Percentiles rank a stretch among this genome's conserved stretches.
These are phyloP conservation scores for Effrenium voratum DNA, from an alignment of 73 alveolate genomes.

Conservation along the genomic window DNA sequence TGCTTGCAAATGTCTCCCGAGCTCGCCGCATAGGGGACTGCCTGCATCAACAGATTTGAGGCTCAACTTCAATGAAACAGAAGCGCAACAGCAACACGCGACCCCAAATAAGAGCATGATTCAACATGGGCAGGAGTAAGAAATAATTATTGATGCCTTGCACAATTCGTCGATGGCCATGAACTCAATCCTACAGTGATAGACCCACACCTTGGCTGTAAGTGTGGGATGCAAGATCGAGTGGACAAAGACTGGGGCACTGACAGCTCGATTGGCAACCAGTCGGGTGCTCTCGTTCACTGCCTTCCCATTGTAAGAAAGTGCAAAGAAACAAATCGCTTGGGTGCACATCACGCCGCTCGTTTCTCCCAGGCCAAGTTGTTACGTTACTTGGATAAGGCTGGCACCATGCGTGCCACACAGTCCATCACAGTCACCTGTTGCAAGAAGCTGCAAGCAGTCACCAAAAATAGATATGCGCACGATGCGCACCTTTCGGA, in stretches of 20 bases:
- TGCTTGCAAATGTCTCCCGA: too few relatives aligned
- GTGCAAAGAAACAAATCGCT: too few relatives aligned
- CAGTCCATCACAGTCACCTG: conserved; percentile 91
- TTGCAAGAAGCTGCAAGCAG: background rate
- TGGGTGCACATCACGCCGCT: too few relatives aligned
- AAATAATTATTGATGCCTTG: background rate
- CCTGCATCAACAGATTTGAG: too few relatives aligned
- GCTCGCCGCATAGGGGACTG: too few relatives aligned
- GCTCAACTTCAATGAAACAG: too few relatives aligned
- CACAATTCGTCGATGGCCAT: conserved; percentile 67
- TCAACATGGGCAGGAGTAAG: too few relatives aligned
- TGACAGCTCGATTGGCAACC: background rate
- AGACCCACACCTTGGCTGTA: conserved; percentile 44
- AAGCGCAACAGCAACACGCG: too few relatives aligned
- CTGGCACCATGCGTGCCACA: conserved; percentile 47
- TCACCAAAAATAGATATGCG: background rate
- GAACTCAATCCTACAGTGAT: conserved; percentile 84
- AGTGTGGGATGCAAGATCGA: background rate
- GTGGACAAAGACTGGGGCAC: background rate
- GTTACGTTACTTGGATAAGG: background rate
- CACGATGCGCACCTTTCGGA: conserved; percentile 26
- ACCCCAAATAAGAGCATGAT: too few relatives aligned
- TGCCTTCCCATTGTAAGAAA: too few relatives aligned
- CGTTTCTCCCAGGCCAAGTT: too few relatives aligned
- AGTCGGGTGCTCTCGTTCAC: conserved; percentile 79